A percentile compares a stretch with the other conserved stretches of the same genome.
phyloP scores from a whole-genome alignment of 495 filamentous ascomycete genomes.

The Terfezia claveryi region DNA sequence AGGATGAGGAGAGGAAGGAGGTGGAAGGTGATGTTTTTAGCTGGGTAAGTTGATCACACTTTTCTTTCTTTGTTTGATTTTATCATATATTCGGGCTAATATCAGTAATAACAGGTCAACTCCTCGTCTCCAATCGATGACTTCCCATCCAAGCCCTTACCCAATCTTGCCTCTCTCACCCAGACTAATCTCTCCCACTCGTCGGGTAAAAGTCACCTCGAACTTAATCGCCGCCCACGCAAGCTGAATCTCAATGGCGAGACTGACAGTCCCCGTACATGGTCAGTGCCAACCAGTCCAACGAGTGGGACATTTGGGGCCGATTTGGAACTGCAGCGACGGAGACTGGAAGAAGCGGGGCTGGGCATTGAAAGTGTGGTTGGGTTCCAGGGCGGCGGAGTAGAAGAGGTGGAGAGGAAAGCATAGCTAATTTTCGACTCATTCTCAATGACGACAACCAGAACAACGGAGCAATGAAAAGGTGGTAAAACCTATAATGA shows the following conservation, averaged over 20 bases:
- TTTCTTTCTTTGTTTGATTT: not conserved
- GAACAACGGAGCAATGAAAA: too few relatives aligned
- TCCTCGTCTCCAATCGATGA: not conserved
- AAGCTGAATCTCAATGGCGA: not conserved
- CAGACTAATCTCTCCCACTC: too few relatives aligned
- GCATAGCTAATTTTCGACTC: too few relatives aligned
- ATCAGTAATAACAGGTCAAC: not conserved
- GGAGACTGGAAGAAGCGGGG: conserved; percentile 14
- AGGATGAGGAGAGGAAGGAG: conserved; percentile 8
- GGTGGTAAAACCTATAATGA: too few relatives aligned
- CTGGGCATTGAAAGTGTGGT: conserved; percentile 2
- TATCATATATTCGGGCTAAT: not conserved
- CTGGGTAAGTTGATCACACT: conserved; percentile 7
- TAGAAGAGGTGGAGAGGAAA: too few relatives aligned
- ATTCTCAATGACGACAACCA: too few relatives aligned
- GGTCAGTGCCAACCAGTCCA: conserved; percentile 14
- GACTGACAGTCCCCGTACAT: conserved; percentile 3
- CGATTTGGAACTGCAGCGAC: conserved; percentile 11
- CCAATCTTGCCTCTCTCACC: not conserved
- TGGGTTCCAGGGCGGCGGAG: too few relatives aligned
- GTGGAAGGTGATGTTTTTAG: conserved; percentile 13
- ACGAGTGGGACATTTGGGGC: conserved; percentile 15
- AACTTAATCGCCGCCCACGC: not conserved
- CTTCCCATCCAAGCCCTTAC: not conserved
- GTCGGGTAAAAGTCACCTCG: too few relatives aligned